These are phyloP conservation scores for Corymbia calophylla DNA, from an alignment of 441 rosid genomes.

Conservation along the genomic window DNA sequence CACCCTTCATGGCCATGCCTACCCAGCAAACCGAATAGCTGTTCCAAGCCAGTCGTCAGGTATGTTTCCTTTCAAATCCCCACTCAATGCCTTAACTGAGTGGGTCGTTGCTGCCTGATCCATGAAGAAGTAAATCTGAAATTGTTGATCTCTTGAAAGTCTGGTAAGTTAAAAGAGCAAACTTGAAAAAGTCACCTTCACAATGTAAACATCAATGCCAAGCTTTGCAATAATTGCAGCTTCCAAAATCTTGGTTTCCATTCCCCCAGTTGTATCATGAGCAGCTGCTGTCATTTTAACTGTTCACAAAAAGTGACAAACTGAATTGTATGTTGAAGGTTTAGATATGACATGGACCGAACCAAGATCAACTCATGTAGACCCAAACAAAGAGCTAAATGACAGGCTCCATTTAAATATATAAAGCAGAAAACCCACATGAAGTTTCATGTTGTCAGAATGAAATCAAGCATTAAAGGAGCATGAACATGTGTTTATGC, in stretches of 20 bases:
- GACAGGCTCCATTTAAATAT: background rate
- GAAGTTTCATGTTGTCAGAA: background rate
- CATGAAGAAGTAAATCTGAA: background rate
- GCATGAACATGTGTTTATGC: background rate
- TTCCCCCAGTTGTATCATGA: constrained; percentile 94
- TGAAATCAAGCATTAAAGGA: background rate
- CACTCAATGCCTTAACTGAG: constrained; percentile 46
- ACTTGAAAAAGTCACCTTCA: constrained; percentile 39
- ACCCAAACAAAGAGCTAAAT: background rate
- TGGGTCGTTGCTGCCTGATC: constrained; percentile 58
- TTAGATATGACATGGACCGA: background rate
- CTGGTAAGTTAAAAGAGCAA: background rate
- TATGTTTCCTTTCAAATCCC: constrained; percentile 26
- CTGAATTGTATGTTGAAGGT: background rate
- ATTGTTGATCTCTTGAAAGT: background rate
- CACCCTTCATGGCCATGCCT: background rate
- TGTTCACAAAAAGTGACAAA: constrained; percentile 10
- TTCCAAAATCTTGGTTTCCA: constrained; percentile 83
- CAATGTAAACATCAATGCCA: constrained; percentile 87
- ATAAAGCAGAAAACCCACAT: background rate
- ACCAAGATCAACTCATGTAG: background rate
- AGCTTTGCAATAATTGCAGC: constrained; percentile 90
- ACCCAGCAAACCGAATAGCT: constrained; percentile 19
- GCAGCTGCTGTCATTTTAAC: constrained; percentile 79
- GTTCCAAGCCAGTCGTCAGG: constrained; percentile 72